These are phyloP conservation scores for Gleditsia sinensis DNA, from an alignment of 306 rosid species.

Conservation along the genomic window DNA sequence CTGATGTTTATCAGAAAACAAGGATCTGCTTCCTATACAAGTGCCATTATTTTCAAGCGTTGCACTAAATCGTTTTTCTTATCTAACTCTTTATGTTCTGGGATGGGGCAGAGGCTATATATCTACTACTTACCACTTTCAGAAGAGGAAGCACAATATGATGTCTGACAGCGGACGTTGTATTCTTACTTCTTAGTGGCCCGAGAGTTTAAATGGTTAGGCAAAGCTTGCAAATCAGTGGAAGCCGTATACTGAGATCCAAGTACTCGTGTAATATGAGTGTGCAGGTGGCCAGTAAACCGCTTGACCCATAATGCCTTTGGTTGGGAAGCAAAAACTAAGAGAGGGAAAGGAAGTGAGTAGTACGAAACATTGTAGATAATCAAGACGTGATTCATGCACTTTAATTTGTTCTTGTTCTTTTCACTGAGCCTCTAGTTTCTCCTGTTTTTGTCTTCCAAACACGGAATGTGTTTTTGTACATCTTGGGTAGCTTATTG, in stretches of 20 bases:
- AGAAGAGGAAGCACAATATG: slow-evolving; percentile 1
- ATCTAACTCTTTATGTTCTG: not conserved
- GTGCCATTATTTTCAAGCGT: slow-evolving; percentile 2
- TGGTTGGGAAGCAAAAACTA: not conserved
- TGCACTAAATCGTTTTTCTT: not conserved
- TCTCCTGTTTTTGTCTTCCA: not conserved
- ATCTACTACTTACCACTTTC: not conserved
- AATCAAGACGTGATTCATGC: not conserved
- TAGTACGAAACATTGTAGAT: not conserved
- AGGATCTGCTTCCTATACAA: not conserved
- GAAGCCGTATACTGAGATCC: not conserved
- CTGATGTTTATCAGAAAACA: not conserved
- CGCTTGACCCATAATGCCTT: not conserved
- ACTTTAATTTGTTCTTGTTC: not conserved
- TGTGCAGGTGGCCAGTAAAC: not conserved
- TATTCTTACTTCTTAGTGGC: not conserved
- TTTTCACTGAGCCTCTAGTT: not conserved
- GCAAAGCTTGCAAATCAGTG: not conserved
- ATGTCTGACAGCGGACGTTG: too few species aligned
- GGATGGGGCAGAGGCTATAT: not conserved
- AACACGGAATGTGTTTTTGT: not conserved
- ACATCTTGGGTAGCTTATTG: not conserved
- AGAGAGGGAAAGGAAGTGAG: not conserved
- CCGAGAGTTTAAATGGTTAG: not conserved
- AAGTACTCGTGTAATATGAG: not conserved